phyloP scores from a whole-genome alignment of 1,284 basidiomycete species.

The Agroathelia rolfsii region DNA sequence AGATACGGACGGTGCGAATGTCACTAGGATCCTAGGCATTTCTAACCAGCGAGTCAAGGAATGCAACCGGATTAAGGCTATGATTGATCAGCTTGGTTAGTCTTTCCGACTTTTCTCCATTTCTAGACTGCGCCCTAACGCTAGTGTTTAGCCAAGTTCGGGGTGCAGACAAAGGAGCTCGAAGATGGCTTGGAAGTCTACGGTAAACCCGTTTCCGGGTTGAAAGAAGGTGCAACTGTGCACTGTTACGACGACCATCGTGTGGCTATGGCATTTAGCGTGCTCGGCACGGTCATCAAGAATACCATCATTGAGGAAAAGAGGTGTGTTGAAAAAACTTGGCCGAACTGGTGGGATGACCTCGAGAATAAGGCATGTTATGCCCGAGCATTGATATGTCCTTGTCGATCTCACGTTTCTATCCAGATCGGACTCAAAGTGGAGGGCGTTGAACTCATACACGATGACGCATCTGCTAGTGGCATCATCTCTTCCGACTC shows the following conservation, averaged over 20 bases:
- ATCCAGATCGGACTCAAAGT: constrained; percentile 82
- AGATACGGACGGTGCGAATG: constrained; percentile 26
- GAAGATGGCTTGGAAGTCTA: constrained; percentile 90
- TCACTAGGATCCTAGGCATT: constrained; percentile 86
- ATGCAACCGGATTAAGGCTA: constrained; percentile 93
- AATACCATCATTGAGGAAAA: constrained; percentile 89
- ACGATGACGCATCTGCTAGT: constrained; percentile 34
- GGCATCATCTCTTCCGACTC: constrained; percentile 27
- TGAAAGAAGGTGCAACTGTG: constrained; percentile 66
- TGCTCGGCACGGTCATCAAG: constrained; percentile 68
- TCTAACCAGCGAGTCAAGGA: constrained; percentile 99
- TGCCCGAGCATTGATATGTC: constrained; percentile 4
- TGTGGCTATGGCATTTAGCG: constrained; percentile 97
- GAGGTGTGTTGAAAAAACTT: constrained; percentile 98
- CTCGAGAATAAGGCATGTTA: constrained; percentile 75
- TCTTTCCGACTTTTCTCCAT: constrained; percentile 7
- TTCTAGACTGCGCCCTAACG: constrained; percentile 2
- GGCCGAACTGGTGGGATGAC: constrained; percentile 99
- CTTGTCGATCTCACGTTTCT: constrained; percentile 8
- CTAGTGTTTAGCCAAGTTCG: constrained; percentile 75
- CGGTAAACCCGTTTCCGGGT: constrained; percentile 56
- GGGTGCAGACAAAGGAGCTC: constrained; percentile 85
- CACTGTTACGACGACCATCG: constrained; percentile 98
- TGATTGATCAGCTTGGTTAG: constrained; percentile 90
- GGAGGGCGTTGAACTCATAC: constrained; percentile 71